Conservation (phyloP, 306 rosid species). For the Phaseolus lunatus region DNA sequence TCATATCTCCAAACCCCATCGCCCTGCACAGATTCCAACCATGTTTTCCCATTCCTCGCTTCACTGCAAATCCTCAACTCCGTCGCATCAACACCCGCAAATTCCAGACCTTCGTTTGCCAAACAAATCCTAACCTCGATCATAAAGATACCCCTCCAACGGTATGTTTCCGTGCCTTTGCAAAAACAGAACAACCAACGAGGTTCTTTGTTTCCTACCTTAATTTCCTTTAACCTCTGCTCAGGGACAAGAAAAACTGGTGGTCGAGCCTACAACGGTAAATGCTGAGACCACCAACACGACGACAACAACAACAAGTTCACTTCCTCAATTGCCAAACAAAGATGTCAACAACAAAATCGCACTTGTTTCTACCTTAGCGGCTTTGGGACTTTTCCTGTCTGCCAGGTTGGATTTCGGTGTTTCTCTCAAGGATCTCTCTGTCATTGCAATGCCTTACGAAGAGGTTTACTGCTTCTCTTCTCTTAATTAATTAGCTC, state of each 20-base stretch:
- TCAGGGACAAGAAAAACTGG: slow-evolving; percentile 44
- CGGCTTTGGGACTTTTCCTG: slow-evolving; percentile 78
- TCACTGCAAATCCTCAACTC: slow-evolving; percentile 32
- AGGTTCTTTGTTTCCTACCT: neutral
- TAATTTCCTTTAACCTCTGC: slow-evolving; percentile 8
- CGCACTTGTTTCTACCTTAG: slow-evolving; percentile 73
- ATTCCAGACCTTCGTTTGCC: slow-evolving; percentile 63
- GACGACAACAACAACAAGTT: slow-evolving; percentile 36
- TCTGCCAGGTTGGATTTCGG: slow-evolving; percentile 83
- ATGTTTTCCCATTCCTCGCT: slow-evolving; percentile 47
- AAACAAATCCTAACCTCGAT: slow-evolving; percentile 57
- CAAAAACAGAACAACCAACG: neutral
- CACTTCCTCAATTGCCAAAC: slow-evolving; percentile 67
- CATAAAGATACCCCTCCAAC: slow-evolving; percentile 52
- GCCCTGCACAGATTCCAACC: slow-evolving; percentile 71
- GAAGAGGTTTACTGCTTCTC: slow-evolving; percentile 63
- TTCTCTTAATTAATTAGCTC: neutral
- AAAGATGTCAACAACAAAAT: slow-evolving; percentile 66
- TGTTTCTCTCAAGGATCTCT: slow-evolving; percentile 88
- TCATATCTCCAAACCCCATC: slow-evolving; percentile 63
- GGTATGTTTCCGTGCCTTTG: slow-evolving; percentile 36
- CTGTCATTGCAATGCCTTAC: slow-evolving; percentile 86
- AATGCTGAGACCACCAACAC: slow-evolving; percentile 35
- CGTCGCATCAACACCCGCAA: slow-evolving; percentile 43
- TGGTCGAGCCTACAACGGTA: slow-evolving; percentile 47